phyloP scores from a whole-genome alignment of 1,284 basidiomycete genomes.

The Agroathelia rolfsii region DNA sequence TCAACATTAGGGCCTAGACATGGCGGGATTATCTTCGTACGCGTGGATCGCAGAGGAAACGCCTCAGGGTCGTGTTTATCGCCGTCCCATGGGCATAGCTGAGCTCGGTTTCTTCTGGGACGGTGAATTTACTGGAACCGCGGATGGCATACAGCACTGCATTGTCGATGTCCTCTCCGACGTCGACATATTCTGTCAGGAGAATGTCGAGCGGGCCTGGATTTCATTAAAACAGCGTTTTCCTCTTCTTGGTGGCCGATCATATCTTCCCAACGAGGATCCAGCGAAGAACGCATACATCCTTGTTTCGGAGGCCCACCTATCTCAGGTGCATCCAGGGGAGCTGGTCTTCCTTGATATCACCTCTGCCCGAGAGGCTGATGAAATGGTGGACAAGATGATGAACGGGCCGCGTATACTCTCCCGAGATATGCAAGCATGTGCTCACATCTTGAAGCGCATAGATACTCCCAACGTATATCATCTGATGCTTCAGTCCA shows the following conservation, averaged over 20 bases:
- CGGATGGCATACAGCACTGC: constrained; percentile 5
- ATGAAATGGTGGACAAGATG: constrained; percentile 18
- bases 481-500: constrained; percentile 32
- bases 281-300: constrained; percentile 6
- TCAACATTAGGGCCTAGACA: no score
- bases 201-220: constrained; percentile 33
- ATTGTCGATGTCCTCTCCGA: constrained; percentile 4
- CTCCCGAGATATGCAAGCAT: constrained; percentile 28
- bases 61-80: constrained; percentile 22
- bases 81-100: constrained; percentile 17
- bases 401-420: constrained; percentile 25
- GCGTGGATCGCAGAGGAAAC: no score
- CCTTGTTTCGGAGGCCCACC: constrained; percentile 15
- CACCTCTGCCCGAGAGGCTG: constrained; percentile 9
- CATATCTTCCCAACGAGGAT: constrained; percentile 1
- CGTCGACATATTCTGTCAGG: constrained; percentile 5
- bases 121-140: background rate
- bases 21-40: no score
- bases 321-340: constrained; percentile 8
- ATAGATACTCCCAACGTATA: constrained; percentile 22
- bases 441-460: constrained; percentile 27
- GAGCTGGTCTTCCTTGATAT: constrained; percentile 3
- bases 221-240: constrained; percentile 2
- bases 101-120: constrained; percentile 4
- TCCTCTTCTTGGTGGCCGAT: background rate